Conservation (phyloP, 495 filamentous ascomycete genomes). For the Lineolata rhizophorae region DNA sequence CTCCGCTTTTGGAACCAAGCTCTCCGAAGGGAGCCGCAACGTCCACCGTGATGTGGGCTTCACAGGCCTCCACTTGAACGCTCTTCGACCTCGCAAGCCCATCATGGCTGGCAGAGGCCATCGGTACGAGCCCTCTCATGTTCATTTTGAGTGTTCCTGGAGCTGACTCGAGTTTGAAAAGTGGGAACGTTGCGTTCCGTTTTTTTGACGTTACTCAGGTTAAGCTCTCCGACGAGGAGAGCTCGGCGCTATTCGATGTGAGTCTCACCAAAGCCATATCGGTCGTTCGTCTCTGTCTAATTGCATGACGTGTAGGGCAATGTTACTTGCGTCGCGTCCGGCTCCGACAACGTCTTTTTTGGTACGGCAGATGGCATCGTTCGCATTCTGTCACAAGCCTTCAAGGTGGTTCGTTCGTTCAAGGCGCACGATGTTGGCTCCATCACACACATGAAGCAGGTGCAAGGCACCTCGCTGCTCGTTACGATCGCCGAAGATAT, state of each 20-base stretch:
- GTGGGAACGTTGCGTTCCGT: slow-evolving; percentile 99
- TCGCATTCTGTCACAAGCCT: slow-evolving; percentile 63
- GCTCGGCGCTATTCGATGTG: slow-evolving; percentile 38
- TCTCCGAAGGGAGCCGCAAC: too few relatives aligned
- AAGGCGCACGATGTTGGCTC: slow-evolving; percentile 56
- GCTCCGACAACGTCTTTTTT: slow-evolving; percentile 77
- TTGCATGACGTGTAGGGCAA: slow-evolving; percentile 26
- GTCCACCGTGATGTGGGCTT: too few relatives aligned
- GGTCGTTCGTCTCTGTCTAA: slow-evolving; percentile 20
- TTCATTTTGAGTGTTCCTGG: too few relatives aligned
- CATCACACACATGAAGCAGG: slow-evolving; percentile 90
- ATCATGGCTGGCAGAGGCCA: too few relatives aligned
- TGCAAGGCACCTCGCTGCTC: slow-evolving; percentile 67
- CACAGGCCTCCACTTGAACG: too few relatives aligned
- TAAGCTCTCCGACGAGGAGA: slow-evolving; percentile 51
- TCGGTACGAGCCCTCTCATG: too few relatives aligned
- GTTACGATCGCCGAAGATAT: slow-evolving; percentile 79
- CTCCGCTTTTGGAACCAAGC: too few relatives aligned
- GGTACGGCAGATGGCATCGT: slow-evolving; percentile 67
- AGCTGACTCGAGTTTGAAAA: too few relatives aligned
- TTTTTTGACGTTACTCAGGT: slow-evolving; percentile 91
- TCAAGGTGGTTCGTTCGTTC: slow-evolving; percentile 75
- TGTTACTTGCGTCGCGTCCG: slow-evolving; percentile 50
- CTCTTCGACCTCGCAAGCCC: too few relatives aligned
- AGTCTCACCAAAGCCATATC: slow-evolving; percentile 20